Evolutionary conservation across 257 asterid species (phyloP), one percentile per base, ranked within the genome.

Genomic region (Nicotiana benthamiana): DNA sequence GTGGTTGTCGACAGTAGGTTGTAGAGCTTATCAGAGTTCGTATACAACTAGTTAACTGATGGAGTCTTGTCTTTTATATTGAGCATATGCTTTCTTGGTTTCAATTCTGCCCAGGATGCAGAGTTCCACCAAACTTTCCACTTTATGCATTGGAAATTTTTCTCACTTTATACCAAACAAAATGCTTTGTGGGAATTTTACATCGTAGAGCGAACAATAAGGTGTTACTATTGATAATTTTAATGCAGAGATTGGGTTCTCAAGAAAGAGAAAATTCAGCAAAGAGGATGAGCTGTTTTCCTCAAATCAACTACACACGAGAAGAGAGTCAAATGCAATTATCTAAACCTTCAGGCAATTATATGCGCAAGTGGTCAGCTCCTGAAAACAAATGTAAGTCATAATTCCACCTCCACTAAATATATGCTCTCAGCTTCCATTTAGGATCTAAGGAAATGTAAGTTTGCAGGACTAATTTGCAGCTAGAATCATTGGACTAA

Each of bases 221-320:
- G 75, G 40, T 84, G 72, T 64, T 52, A 80, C 75, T 74, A 72
- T 81, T 79, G 12, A 59, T 36, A 80, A 77, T n/a, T 60, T 62
- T 24, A 66, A 66, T 75, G 65, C 74, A 96, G 97, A 91, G 92
- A 83, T 64, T 87, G 36, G 91, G 83, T 86, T 91, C 97, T 66
- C 97, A 96, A 89, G 98, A 96, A 75, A 95, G 94, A 86, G 97
- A 95, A 83, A 87, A 62, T 86, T 91, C 97, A 67, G 86, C 75
- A 59, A 91, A 89, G 93, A 90, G 94, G 88, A 82, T 67, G 53
- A 85, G 90, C 79, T 83, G 77, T 85, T 85, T 90, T 83, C 92
- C 96, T 86, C 89, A 90, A 75, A 67, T 78, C 57, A 88, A 82
- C 81, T 85, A 84, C 82, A n/a, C 91, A 82, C 85, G 93, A 83